Conservation (phyloP, 805 yeast genomes). For the Scheffersomyces lignosus region DNA sequence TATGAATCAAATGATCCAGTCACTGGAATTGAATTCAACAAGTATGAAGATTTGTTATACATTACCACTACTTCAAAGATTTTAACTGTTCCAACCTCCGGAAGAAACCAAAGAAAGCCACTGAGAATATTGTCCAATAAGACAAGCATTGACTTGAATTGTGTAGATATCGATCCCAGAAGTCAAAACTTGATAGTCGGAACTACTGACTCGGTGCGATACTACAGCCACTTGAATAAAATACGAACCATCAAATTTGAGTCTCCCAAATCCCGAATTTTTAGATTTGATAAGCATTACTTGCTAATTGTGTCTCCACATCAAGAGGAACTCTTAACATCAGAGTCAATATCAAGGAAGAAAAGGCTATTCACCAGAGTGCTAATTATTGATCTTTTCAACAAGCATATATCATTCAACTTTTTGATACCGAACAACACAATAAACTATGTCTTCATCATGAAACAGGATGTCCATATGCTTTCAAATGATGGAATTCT, state of each 20-base stretch:
- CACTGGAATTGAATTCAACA: slow-evolving; percentile 67
- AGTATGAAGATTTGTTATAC: slow-evolving; percentile 53
- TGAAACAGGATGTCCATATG: slow-evolving; percentile 59
- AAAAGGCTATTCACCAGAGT: slow-evolving; percentile 50
- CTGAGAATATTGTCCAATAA: slow-evolving; percentile 44
- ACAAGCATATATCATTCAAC: slow-evolving; percentile 70
- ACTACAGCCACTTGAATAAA: slow-evolving; percentile 57
- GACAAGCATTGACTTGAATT: slow-evolving; percentile 51
- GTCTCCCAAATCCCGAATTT: slow-evolving; percentile 52
- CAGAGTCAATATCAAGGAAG: slow-evolving; percentile 3
- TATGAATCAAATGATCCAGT: slow-evolving; percentile 78
- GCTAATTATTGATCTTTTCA: slow-evolving; percentile 64
- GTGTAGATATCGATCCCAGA: slow-evolving; percentile 42
- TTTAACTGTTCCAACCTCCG: slow-evolving; percentile 71
- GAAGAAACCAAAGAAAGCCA: slow-evolving; percentile 72
- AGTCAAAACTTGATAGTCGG: slow-evolving; percentile 62
- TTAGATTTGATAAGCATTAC: slow-evolving; percentile 50
- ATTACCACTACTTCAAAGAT: slow-evolving; percentile 75
- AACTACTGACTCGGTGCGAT: slow-evolving; percentile 59
- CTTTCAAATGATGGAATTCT: slow-evolving; percentile 76
- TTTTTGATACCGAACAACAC: slow-evolving; percentile 63
- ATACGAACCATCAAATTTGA: slow-evolving; percentile 57
- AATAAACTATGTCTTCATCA: slow-evolving; percentile 55
- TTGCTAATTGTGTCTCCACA: slow-evolving; percentile 57
- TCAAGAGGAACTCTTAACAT: slow-evolving; percentile 20